These are phyloP conservation scores for Fusarium udum DNA, from an alignment of 2,329 filamentous ascomycete species.

Conservation along the genomic window DNA sequence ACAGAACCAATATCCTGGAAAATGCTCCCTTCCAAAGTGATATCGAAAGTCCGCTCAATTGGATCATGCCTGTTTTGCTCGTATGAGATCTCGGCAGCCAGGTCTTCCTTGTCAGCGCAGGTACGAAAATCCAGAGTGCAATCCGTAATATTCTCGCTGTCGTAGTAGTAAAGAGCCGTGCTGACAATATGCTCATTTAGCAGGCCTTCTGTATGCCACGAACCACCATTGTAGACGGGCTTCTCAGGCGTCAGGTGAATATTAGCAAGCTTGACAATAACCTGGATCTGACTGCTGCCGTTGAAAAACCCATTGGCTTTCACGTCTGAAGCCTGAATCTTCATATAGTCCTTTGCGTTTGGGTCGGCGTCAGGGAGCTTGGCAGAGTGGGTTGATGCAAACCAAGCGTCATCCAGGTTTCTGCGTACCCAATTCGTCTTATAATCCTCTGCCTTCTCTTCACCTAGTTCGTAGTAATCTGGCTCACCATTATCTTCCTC, in stretches of 20 bases:
- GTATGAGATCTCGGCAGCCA: neutral
- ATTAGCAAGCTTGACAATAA: constrained; percentile 6
- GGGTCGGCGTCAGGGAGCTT: neutral
- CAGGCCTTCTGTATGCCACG: constrained; percentile 15
- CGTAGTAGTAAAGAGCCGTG: constrained; percentile 14
- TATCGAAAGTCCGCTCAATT: neutral
- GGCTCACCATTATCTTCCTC: neutral
- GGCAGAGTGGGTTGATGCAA: neutral
- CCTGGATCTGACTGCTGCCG: neutral
- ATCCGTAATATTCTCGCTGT: constrained; percentile 9
- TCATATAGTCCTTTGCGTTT: neutral
- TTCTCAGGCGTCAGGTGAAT: constrained; percentile 7
- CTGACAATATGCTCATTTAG: constrained; percentile 6
- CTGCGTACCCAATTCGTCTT: neutral
- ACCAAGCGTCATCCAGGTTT: neutral
- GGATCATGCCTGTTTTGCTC: neutral
- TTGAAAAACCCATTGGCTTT: neutral
- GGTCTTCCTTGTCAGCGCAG: neutral
- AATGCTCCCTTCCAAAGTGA: neutral
- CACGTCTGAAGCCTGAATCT: neutral
- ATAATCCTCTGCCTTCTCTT: neutral
- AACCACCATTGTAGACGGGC: neutral
- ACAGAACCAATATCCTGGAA: neutral
- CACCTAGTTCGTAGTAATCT: neutral
- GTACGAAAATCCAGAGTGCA: neutral